Percentiles rank a stretch among this genome's conserved stretches.
These are phyloP conservation scores for Colletotrichum sublineola DNA, from an alignment of 2,329 filamentous ascomycete species.

Conservation along the genomic window DNA sequence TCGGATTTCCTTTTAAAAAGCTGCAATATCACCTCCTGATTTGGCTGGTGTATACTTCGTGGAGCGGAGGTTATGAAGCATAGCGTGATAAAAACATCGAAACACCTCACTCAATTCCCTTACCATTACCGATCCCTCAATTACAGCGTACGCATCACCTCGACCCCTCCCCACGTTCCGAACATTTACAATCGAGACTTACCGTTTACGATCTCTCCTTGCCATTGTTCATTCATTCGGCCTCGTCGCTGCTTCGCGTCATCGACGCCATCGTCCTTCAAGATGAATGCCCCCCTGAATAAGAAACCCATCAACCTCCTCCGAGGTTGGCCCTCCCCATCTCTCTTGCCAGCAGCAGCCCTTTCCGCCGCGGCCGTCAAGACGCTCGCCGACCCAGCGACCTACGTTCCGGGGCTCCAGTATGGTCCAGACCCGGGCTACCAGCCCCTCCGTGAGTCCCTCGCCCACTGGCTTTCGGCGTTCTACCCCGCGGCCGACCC, in stretches of 20 bases:
- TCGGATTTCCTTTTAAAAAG: background rate
- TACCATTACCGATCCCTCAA: slow-evolving; percentile 22
- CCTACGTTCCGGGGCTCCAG: slow-evolving; percentile 75
- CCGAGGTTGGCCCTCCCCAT: slow-evolving; percentile 75
- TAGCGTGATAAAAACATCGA: slow-evolving; percentile 6
- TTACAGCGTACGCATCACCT: background rate
- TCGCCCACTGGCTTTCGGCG: slow-evolving; percentile 77
- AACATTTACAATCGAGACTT: background rate
- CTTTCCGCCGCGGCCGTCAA: slow-evolving; percentile 72
- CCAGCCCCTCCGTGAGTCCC: slow-evolving; percentile 73
- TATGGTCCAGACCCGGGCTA: slow-evolving; percentile 87
- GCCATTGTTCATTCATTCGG: background rate
- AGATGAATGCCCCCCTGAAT: slow-evolving; percentile 34
- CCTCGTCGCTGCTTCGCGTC: background rate
- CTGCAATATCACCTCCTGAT: background rate
- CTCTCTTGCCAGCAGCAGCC: slow-evolving; percentile 74
- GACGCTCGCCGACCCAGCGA: slow-evolving; percentile 70
- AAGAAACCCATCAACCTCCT: slow-evolving; percentile 72
- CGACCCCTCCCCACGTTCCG: background rate
- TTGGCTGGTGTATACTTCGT: background rate
- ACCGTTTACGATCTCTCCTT: background rate
- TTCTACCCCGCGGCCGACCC: slow-evolving; percentile 64
- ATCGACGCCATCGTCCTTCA: background rate
- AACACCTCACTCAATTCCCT: slow-evolving; percentile 19
- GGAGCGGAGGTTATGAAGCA: slow-evolving; percentile 22